Evolutionary conservation across 257 asterid species (phyloP).

Genomic region (Capsicum baccatum): DNA sequence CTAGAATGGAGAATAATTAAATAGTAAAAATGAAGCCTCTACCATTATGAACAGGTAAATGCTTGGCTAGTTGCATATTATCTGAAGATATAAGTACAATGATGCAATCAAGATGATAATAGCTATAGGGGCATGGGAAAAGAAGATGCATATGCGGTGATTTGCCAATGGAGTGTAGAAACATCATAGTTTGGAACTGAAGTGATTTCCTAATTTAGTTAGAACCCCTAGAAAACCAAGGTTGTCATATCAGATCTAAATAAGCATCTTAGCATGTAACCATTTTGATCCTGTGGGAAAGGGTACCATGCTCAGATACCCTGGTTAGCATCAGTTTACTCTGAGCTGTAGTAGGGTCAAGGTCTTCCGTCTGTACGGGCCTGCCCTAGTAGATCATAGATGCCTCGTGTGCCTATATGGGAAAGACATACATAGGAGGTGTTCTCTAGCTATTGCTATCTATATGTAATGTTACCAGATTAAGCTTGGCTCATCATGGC

Average conservation of each 20-base stretch:
- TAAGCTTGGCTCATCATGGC: neutral
- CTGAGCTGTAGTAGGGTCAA: neutral
- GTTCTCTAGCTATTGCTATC: neutral
- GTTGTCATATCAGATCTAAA: neutral
- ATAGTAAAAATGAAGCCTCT: neutral
- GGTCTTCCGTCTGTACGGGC: neutral
- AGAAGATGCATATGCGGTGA: neutral
- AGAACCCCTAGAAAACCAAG: neutral
- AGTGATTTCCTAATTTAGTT: neutral
- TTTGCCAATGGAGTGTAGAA: neutral
- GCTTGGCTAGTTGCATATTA: neutral
- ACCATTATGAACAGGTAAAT: neutral
- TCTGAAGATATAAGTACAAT: neutral
- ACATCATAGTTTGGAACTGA: conserved; percentile 8
- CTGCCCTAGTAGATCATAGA: neutral
- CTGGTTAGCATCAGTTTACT: neutral
- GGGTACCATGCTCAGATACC: neutral
- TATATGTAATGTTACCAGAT: neutral
- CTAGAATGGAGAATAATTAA: neutral
- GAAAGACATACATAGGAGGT: neutral
- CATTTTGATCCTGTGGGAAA: neutral
- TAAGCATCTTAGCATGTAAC: neutral
- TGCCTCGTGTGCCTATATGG: neutral
- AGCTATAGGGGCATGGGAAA: neutral
- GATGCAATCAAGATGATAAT: neutral